Evolutionary conservation across 352 stramenopile genomes (phyloP), one percentile per base, ranked within the genome.

Genomic region (Pythium aquatile): DNA sequence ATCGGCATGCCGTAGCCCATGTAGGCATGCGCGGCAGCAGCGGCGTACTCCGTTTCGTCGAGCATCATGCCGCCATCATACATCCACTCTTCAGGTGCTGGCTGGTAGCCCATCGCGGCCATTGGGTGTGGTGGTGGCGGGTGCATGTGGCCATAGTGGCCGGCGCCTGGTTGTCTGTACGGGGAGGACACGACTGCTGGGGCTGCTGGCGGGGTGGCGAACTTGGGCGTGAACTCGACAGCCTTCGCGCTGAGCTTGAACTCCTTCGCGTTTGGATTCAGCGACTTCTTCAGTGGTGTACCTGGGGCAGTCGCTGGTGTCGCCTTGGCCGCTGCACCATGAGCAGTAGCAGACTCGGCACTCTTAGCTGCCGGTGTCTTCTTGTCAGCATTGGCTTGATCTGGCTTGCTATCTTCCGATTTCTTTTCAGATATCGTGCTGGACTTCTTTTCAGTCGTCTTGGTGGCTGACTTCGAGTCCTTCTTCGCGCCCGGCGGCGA

Each of bases 211-310:
- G 65, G 59, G 1, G 63, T 55, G 32, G 54, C 62, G 39, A 91
- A 88, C 56, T 72, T 87, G 17, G 87, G 87, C 37, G 83, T 93
- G 60, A 96, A 96, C 44, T 66, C 66, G 6, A 71, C 61, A 17
- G 87, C 87, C 3, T 73, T 61, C 9, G 83, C 83, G 44, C 72
- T 94, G 33, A 93, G 73, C 69, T 93, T 94, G 69, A 94, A 96
- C 64, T 96, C 87, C 73, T 93, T 94, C 3, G 85, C 85, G 32
- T 93, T 90, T 39, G 85, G 81, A 61, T 96, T 96, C 61, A 96
- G 73, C 26, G 55, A 65, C 69, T 91, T 93, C 69, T 91, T 94
- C 29, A 69, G 54, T 42, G 74, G 55, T 37, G 72, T 55, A 24
- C 49, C 30, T 16, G 52, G 30, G 26, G 52, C 62, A 26, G 28